These are phyloP conservation scores for Fragilaria radians DNA, from an alignment of 108 stramenopile species.

Conservation along the genomic window DNA sequence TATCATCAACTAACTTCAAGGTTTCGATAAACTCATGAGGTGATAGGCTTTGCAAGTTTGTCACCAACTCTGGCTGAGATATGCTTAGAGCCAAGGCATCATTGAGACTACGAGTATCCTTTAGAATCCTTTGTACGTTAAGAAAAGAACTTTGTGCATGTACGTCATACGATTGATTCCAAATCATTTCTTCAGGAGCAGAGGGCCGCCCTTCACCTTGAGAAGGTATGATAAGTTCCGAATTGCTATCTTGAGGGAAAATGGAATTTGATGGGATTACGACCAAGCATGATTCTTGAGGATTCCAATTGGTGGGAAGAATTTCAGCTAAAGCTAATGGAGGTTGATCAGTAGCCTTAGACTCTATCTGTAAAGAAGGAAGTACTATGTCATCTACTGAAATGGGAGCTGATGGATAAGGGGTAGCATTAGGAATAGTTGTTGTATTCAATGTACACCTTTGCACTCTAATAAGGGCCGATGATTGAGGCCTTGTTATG, in stretches of 20 bases:
- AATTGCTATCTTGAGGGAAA: neutral
- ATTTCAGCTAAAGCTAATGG: neutral
- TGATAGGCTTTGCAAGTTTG: constrained; percentile 6
- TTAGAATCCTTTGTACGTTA: too few relatives aligned
- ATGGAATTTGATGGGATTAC: constrained; percentile 2
- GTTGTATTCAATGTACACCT: neutral
- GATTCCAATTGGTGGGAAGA: constrained; percentile 11
- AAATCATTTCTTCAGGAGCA: constrained; percentile 4
- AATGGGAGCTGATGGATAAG: constrained; percentile 5
- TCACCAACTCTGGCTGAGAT: neutral
- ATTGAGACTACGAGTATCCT: neutral
- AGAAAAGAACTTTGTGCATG: neutral
- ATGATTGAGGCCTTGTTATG: constrained; percentile 13
- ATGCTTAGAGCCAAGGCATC: constrained; percentile 2
- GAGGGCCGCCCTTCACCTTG: constrained; percentile 1
- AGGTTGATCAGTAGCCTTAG: neutral
- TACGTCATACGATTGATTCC: neutral
- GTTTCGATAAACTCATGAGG: constrained; percentile 15
- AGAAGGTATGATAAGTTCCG: constrained; percentile 4
- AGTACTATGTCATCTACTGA: neutral
- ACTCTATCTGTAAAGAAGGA: neutral
- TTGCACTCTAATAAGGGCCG: neutral
- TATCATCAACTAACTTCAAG: too few relatives aligned
- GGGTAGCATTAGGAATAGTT: neutral
- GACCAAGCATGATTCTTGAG: constrained; percentile 4